A percentile compares a stretch with the other conserved stretches of the same genome.
phyloP scores from a whole-genome alignment of 2,329 filamentous ascomycete genomes.

The Colletotrichum tofieldiae region DNA sequence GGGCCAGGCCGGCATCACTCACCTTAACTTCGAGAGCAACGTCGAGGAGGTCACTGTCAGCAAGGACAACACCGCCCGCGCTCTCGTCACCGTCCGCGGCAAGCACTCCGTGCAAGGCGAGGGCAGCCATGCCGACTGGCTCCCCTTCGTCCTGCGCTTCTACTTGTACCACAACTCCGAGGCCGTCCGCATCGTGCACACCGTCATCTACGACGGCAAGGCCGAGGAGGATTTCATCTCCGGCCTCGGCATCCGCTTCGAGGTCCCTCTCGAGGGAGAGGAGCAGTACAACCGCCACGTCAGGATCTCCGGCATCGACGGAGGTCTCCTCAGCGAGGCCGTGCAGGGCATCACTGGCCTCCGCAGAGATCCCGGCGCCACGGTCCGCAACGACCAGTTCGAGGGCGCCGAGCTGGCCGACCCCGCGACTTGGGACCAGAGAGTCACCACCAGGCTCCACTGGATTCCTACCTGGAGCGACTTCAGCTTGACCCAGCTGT shows the following conservation, averaged over 20 bases:
- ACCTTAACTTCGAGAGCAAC: constrained; percentile 64
- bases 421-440: constrained; percentile 62
- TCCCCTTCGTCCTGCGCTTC: constrained; percentile 70
- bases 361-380: constrained; percentile 66
- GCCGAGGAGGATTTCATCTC: constrained; percentile 66
- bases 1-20: constrained; percentile 54
- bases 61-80: constrained; percentile 57
- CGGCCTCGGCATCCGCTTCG: constrained; percentile 69
- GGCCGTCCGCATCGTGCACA: constrained; percentile 69
- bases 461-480: constrained; percentile 74
- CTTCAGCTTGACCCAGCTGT: constrained; percentile 70
- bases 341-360: constrained; percentile 74
- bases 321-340: constrained; percentile 70
- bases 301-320: constrained; percentile 68
- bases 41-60: constrained; percentile 67
- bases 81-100: constrained; percentile 63
- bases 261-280: constrained; percentile 67
- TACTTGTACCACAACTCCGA: constrained; percentile 73
- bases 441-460: constrained; percentile 62
- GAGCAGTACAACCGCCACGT: constrained; percentile 73
- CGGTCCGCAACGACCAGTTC: constrained; percentile 65
- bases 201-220: constrained; percentile 69
- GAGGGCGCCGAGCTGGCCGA: constrained; percentile 62
- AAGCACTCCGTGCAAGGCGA: constrained; percentile 53
- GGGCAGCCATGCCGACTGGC: constrained; percentile 61